A percentile compares a stretch with the other conserved stretches of the same genome.
phyloP scores from a whole-genome alignment of 441 rosid species.

The Pelargonium australe region DNA sequence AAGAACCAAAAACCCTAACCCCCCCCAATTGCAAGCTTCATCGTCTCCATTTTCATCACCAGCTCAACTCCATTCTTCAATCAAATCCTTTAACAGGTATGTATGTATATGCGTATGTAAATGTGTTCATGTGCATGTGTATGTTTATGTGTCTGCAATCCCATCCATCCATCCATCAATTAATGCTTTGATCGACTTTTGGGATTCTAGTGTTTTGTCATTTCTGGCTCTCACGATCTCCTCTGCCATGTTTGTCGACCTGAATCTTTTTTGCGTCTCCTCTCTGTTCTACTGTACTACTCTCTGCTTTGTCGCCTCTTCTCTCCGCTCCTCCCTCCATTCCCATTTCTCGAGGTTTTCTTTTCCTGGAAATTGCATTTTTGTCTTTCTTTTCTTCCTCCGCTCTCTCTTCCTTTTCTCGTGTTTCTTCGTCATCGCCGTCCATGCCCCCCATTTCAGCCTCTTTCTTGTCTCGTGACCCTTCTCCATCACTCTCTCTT shows the following conservation, averaged over 20 bases:
- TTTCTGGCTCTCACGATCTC: slow-evolving; percentile 32
- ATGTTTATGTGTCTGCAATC: neutral
- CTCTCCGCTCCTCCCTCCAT: neutral
- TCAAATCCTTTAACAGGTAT: too few relatives aligned
- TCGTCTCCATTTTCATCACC: too few relatives aligned
- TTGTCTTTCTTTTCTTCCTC: neutral
- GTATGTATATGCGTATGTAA: too few relatives aligned
- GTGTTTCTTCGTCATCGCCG: neutral
- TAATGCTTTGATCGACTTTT: slow-evolving; percentile 20
- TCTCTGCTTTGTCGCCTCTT: neutral
- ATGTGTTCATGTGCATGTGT: neutral
- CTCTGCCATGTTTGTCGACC: slow-evolving; percentile 33
- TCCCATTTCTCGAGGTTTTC: neutral
- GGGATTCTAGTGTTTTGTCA: slow-evolving; percentile 34
- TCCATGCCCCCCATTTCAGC: neutral
- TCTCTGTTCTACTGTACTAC: slow-evolving; percentile 11
- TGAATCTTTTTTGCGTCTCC: slow-evolving; percentile 1
- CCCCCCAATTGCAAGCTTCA: too few relatives aligned
- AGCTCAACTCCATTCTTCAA: too few relatives aligned
- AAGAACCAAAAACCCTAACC: too few relatives aligned
- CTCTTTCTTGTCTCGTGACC: too few relatives aligned
- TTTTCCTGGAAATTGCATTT: slow-evolving; percentile 17
- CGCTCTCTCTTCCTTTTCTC: neutral
- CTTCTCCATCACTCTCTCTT: neutral
- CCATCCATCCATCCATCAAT: neutral